A percentile compares a stretch with the other conserved stretches of the same genome.
These are phyloP conservation scores for Chamaenerion angustifolium DNA, from an alignment of 345 rosid species.

Conservation along the genomic window DNA sequence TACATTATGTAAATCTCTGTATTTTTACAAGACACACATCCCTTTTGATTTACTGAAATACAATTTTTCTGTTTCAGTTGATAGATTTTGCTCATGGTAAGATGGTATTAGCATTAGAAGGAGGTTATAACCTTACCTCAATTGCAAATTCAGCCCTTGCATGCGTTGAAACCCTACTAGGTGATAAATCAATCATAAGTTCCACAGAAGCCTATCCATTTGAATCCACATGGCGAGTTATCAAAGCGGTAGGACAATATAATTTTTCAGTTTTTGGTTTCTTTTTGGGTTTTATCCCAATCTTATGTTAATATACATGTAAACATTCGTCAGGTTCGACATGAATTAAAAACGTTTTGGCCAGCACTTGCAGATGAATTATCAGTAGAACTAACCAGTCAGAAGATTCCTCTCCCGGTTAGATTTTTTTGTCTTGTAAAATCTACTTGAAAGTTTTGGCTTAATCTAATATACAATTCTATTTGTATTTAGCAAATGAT, in stretches of 20 bases:
- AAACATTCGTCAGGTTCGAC: constrained; percentile 41
- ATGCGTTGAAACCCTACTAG: constrained; percentile 74
- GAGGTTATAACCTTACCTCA: constrained; percentile 85
- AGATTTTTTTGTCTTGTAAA: constrained; percentile 4
- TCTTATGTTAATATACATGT: neutral
- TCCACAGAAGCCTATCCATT: constrained; percentile 68
- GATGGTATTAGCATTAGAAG: constrained; percentile 79
- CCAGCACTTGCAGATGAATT: constrained; percentile 54
- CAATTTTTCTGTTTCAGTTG: constrained; percentile 30
- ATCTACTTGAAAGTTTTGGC: neutral
- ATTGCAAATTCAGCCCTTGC: constrained; percentile 80
- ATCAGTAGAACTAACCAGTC: constrained; percentile 39
- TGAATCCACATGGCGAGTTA: constrained; percentile 82
- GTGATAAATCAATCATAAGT: constrained; percentile 29
- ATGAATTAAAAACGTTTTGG: constrained; percentile 50
- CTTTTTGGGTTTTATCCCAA: neutral
- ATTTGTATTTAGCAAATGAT: constrained; percentile 21
- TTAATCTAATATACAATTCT: neutral
- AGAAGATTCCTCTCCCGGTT: constrained; percentile 35
- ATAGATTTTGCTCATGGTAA: constrained; percentile 78
- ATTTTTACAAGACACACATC: no score
- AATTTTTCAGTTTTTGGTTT: constrained; percentile 1
- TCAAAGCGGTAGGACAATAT: constrained; percentile 34
- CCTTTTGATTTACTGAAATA: neutral
- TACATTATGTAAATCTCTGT: no score